Percentiles rank a stretch among this genome's conserved stretches.
These are phyloP conservation scores for Penicillium sp. DNA, from an alignment of 2,329 filamentous ascomycete genomes.

Conservation along the genomic window DNA sequence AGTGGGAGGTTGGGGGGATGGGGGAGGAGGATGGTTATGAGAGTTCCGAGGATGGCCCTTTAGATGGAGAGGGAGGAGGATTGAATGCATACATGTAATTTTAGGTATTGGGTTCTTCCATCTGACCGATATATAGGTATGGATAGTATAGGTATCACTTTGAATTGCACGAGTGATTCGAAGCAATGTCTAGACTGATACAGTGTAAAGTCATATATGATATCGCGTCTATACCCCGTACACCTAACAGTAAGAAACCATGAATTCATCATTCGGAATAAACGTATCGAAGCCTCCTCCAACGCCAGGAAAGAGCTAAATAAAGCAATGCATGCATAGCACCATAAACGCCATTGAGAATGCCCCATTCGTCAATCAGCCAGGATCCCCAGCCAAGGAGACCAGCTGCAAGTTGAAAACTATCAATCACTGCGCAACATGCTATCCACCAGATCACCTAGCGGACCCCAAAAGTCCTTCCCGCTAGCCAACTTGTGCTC, in stretches of 20 bases:
- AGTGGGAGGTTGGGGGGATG: conserved; percentile 13
- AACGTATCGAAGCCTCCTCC: neutral
- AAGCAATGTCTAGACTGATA: too few relatives aligned
- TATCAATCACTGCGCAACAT: conserved; percentile 87
- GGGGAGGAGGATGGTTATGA: neutral
- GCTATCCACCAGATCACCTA: conserved; percentile 94
- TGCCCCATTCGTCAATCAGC: conserved; percentile 5
- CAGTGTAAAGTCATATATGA: neutral
- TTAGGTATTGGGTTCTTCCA: too few relatives aligned
- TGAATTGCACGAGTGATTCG: too few relatives aligned
- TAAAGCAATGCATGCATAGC: conserved; percentile 19
- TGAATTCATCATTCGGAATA: conserved; percentile 3
- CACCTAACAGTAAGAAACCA: neutral
- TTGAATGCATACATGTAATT: too few relatives aligned
- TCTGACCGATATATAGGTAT: too few relatives aligned
- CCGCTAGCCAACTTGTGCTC: conserved; percentile 90
- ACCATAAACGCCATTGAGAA: conserved; percentile 23
- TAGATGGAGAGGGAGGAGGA: too few relatives aligned
- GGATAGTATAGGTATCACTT: too few relatives aligned
- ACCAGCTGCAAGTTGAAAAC: conserved; percentile 10
- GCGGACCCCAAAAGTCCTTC: conserved; percentile 94
- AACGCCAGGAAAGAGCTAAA: conserved; percentile 14
- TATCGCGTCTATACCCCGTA: neutral
- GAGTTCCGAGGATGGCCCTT: too few relatives aligned
- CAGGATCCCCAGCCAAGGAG: conserved; percentile 2